Evolutionary conservation across 495 filamentous ascomycete genomes (phyloP).

Genomic region (Penicillium riverlandense): DNA sequence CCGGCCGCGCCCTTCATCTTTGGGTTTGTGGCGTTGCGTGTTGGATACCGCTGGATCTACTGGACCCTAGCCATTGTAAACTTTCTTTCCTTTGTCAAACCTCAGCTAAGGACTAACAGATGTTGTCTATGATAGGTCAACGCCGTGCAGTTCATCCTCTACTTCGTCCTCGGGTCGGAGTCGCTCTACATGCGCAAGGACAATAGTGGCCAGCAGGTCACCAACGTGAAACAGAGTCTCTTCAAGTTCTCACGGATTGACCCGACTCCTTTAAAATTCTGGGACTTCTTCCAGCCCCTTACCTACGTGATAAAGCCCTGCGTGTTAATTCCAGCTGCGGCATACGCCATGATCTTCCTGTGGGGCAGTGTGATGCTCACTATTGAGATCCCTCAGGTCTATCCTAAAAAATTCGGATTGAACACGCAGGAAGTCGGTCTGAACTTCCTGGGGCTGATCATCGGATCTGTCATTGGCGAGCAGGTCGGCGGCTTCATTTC

Average conservation of each 20-base stretch:
- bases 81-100: no score
- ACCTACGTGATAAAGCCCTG: conserved; percentile 28
- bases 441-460: conserved; percentile 45
- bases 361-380: conserved; percentile 40
- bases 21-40: conserved; percentile 37
- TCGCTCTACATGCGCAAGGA: conserved; percentile 38
- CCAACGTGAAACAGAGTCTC: conserved; percentile 30
- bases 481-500: conserved; percentile 43
- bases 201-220: conserved; percentile 9
- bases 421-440: conserved; percentile 46
- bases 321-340: conserved; percentile 38
- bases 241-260: conserved; percentile 39
- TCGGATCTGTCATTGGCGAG: conserved; percentile 48
- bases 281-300: conserved; percentile 43
- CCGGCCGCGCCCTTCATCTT: conserved; percentile 40
- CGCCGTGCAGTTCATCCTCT: conserved; percentile 44
- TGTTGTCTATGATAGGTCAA: conserved; percentile 19
- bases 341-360: conserved; percentile 46
- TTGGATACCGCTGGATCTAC: conserved; percentile 38
- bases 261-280: conserved; percentile 33
- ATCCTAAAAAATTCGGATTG: conserved; percentile 40
- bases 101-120: no score
- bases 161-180: conserved; percentile 47
- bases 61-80: conserved; percentile 35
- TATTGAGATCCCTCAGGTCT: conserved; percentile 45